A percentile compares a stretch with the other conserved stretches of the same genome.
Evolutionary conservation across 2,329 filamentous ascomycete species (phyloP).

Genomic region (Paecilomyces niveus): DNA sequence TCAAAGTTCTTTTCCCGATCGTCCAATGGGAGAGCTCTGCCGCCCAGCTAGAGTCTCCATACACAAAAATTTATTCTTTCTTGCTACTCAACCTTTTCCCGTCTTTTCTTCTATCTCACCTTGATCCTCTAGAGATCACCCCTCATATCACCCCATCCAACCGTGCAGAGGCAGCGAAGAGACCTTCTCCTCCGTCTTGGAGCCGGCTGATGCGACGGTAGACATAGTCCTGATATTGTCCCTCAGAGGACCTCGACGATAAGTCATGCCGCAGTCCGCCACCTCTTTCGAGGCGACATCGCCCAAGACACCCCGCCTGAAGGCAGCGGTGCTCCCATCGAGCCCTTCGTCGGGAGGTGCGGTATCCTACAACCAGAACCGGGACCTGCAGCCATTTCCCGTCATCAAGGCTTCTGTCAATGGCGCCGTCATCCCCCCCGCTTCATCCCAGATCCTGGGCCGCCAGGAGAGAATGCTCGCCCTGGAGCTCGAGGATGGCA

Average conservation of each 20-base stretch:
- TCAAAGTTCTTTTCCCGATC: neutral
- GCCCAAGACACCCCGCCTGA: conserved; percentile 15
- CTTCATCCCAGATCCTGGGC: conserved; percentile 53
- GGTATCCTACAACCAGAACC: conserved; percentile 29
- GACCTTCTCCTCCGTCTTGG: conserved; percentile 15
- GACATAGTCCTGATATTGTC: conserved; percentile 27
- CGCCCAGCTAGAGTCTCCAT: conserved; percentile 8
- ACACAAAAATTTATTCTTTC: conserved; percentile 19
- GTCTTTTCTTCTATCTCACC: conserved; percentile 12
- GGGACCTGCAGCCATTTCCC: conserved; percentile 23
- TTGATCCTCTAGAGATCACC: conserved; percentile 6
- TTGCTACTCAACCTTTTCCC: conserved; percentile 10
- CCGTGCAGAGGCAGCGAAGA: conserved; percentile 22
- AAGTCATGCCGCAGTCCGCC: conserved; percentile 23
- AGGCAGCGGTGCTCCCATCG: conserved; percentile 22
- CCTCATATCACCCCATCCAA: conserved; percentile 12
- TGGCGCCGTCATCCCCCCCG: conserved; percentile 45
- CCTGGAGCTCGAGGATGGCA: conserved; percentile 89
- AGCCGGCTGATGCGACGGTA: conserved; percentile 33
- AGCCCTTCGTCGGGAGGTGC: conserved; percentile 35
- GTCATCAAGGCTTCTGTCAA: conserved; percentile 19
- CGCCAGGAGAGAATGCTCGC: conserved; percentile 59
- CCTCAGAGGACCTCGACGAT: conserved; percentile 30
- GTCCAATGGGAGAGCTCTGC: conserved; percentile 16
- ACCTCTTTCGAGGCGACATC: conserved; percentile 12